phyloP scores from a whole-genome alignment of 768 basidiomycete genomes.

The Mycena galericulata region DNA sequence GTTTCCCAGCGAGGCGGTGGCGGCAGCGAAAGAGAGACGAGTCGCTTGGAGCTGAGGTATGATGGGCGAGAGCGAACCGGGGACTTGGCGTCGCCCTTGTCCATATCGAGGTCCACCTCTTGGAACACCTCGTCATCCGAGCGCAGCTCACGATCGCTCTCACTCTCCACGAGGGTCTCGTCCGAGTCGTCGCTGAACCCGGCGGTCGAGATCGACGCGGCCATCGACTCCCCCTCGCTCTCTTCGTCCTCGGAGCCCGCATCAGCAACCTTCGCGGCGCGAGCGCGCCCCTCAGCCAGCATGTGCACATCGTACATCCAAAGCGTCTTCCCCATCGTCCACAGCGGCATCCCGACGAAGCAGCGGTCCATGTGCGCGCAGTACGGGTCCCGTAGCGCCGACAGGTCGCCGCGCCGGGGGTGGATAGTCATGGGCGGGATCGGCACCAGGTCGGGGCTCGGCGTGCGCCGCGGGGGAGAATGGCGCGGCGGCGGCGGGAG shows the following conservation, averaged over 20 bases:
- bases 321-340: slow-evolving; percentile 76
- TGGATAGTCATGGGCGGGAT: slow-evolving; percentile 56
- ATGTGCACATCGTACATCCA: slow-evolving; percentile 71
- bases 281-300: slow-evolving; percentile 28
- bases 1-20: slow-evolving; percentile 53
- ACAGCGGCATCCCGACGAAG: slow-evolving; percentile 67
- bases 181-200: slow-evolving; percentile 65
- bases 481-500: slow-evolving; percentile 36
- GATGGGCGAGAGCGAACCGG: background rate
- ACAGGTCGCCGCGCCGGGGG: slow-evolving; percentile 75
- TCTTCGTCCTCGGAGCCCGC: slow-evolving; percentile 44
- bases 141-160: slow-evolving; percentile 49
- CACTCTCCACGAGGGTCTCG: slow-evolving; percentile 66
- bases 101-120: slow-evolving; percentile 28
- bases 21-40: background rate
- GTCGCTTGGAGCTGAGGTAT: slow-evolving; percentile 10
- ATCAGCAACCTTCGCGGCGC: background rate
- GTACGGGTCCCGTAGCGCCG: slow-evolving; percentile 68
- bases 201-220: slow-evolving; percentile 44
- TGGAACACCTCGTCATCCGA: slow-evolving; percentile 28
- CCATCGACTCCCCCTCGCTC: slow-evolving; percentile 49
- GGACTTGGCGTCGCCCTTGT: background rate
- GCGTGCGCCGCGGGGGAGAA: slow-evolving; percentile 38
- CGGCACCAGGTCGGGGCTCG: slow-evolving; percentile 23
- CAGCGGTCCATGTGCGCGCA: slow-evolving; percentile 68